Base-by-base conservation (phyloP, 805 yeast species). In the Myxozyma nipponensis region DNA sequence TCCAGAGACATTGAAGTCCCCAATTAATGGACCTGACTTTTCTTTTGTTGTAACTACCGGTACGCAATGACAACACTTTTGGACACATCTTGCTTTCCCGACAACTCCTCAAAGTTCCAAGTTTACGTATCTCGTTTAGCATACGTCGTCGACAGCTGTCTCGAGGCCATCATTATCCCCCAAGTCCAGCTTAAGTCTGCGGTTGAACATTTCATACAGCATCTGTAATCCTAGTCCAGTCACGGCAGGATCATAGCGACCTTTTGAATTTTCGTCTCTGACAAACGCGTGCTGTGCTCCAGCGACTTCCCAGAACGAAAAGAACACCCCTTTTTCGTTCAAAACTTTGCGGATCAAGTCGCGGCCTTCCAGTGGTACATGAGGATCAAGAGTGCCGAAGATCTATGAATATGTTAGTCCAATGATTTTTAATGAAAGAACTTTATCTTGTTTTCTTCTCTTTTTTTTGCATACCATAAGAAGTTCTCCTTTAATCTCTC, bases 281-380 rank as follows among this genome's bases (percentile, higher is more conserved):
- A 85, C 83, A 61, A 84, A 85, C 0, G 95, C 93, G 60, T 86
- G 95, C 54, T 56, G 63, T 13, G 95, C 93, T 57, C 78, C 89
- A 59, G 82, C 77, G 46, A 84, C 72, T 66, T 85, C 95, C 69
- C 82, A 75, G 64, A 85, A 83, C 0, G 88, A 82, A 66, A 83
- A 77, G 50, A 75, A 79, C 44, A 82, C 84, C 19, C 74, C 75
- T 26, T 77, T 73, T 39, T 78, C 76, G 60, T 87, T 72, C 62
- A 85, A 66, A 13, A 75, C 73, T 50, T 72, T 64, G 64, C 95
- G 73, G 58, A 86, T 85, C 62, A 82, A 66, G 62, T 83, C 89
- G 53, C 93, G 72, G 1, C 95, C 95, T 49, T 71, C 83, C 42
- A 84, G 80, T 1, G 91, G 87, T 19, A 86, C 93, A 65, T 85